These are phyloP conservation scores for Oenanthe sinensis DNA, from an alignment of 129 eudicot species.

Conservation along the genomic window DNA sequence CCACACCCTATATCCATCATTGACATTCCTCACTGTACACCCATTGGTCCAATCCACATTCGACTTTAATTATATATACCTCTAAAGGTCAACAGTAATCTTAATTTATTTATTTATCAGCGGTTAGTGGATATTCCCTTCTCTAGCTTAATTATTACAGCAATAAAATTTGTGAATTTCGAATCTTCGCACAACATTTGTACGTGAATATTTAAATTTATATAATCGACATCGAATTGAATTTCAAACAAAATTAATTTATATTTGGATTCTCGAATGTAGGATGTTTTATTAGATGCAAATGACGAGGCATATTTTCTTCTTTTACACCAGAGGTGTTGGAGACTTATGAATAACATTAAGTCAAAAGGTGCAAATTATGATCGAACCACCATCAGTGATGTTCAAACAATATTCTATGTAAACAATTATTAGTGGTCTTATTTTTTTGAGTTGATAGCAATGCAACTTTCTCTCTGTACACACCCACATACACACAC, in stretches of 20 bases:
- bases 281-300: not conserved
- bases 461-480: not conserved
- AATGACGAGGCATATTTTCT: not conserved
- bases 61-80: not conserved
- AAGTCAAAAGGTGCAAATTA: not conserved
- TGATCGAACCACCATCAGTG: conserved; percentile 1
- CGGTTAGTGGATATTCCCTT: no score
- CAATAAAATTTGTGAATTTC: no score
- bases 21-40: not conserved
- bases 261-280: not conserved
- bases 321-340: not conserved
- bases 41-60: not conserved
- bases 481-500: not conserved
- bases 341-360: not conserved
- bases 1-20: not conserved
- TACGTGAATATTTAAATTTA: no score
- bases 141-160: no score
- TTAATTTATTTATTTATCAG: no score
- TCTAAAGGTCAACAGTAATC: not conserved
- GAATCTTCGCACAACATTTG: no score
- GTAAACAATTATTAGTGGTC: conserved; percentile 2
- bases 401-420: not conserved
- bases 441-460: conserved; percentile 4
- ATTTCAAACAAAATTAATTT: no score
- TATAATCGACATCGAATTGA: no score